phyloP scores from a whole-genome alignment of 2,329 filamentous ascomycete species.

The Ophiostoma perfectum region DNA sequence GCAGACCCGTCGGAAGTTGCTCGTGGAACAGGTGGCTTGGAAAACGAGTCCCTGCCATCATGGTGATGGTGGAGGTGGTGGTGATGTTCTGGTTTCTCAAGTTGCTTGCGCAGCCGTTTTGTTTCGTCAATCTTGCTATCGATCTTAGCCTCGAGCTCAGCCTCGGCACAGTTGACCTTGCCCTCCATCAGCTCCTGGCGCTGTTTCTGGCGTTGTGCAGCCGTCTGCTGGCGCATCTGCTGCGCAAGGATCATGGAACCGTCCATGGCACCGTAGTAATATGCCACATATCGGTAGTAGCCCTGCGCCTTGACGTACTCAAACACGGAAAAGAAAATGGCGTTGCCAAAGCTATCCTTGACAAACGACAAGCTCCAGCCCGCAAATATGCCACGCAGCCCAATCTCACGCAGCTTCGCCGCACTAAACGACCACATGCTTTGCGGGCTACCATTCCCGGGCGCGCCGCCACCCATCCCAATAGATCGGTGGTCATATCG shows the following conservation, averaged over 20 bases:
- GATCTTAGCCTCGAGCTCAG: conserved; percentile 24
- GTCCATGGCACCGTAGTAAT: conserved; percentile 60
- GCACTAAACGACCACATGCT: conserved; percentile 70
- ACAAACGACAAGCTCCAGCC: conserved; percentile 64
- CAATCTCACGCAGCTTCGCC: conserved; percentile 65
- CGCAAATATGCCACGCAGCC: conserved; percentile 65
- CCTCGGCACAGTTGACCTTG: conserved; percentile 63
- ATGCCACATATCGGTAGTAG: conserved; percentile 65
- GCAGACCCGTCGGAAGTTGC: conserved; percentile 23
- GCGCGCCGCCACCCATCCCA: conserved; percentile 34
- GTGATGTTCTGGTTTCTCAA: background rate
- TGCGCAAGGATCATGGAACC: conserved; percentile 41
- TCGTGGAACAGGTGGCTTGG: conserved; percentile 3
- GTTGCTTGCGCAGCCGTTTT: background rate
- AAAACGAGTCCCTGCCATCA: background rate
- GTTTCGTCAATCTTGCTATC: background rate
- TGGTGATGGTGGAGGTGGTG: background rate
- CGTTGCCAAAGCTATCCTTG: conserved; percentile 65
- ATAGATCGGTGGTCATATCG: conserved; percentile 58
- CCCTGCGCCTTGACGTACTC: conserved; percentile 71
- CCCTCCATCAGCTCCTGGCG: conserved; percentile 41
- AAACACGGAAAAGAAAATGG: conserved; percentile 68
- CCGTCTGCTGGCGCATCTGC: conserved; percentile 33
- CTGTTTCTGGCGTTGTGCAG: conserved; percentile 35
- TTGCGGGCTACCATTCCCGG: conserved; percentile 35